Conservation (phyloP, 257 asterid genomes). For the Primulina eburnea region DNA sequence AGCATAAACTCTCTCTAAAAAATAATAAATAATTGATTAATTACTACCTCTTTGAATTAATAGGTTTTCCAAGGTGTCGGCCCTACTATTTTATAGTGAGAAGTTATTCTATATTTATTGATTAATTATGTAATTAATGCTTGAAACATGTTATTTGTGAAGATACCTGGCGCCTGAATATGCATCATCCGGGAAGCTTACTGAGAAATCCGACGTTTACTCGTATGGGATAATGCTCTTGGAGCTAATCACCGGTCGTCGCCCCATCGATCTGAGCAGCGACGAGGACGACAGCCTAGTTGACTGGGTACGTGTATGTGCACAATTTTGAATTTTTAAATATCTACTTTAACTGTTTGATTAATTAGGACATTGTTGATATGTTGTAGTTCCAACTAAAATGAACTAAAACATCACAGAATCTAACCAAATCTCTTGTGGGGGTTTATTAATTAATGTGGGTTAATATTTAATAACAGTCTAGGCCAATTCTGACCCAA, state of each 20-base stretch:
- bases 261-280: conserved; percentile 52
- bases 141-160: background rate
- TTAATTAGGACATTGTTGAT: no score
- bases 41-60: no score
- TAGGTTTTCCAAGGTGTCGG: background rate
- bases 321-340: background rate
- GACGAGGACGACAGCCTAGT: conserved; percentile 68
- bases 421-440: no score
- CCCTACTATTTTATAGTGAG: background rate
- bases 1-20: no score
- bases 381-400: no score
- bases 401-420: no score
- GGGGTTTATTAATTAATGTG: no score
- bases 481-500: conserved; percentile 54
- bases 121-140: no score
- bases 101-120: background rate
- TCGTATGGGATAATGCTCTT: conserved; percentile 80
- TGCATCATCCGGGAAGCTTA: conserved; percentile 86
- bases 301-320: conserved; percentile 61
- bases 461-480: conserved; percentile 33
- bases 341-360: no score
- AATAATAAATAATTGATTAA: no score
- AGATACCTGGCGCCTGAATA: conserved; percentile 94
- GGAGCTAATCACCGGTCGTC: conserved; percentile 78
- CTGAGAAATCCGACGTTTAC: conserved; percentile 85